These are phyloP conservation scores for Galeopsis tetrahit DNA, from an alignment of 257 asterid genomes.

Conservation along the genomic window DNA sequence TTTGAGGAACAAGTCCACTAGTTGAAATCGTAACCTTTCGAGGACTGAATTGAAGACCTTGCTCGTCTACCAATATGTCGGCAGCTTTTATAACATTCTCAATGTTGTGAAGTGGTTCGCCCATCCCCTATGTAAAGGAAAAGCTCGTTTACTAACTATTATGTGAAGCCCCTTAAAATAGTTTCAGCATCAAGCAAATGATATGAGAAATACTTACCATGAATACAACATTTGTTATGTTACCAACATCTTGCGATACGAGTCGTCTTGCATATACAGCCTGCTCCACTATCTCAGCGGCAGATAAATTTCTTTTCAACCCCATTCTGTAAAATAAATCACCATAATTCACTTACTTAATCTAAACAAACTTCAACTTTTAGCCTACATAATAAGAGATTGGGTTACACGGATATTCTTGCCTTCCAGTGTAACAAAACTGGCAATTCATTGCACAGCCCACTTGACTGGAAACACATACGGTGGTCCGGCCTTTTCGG, in stretches of 20 bases:
- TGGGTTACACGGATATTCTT: conserved; percentile 12
- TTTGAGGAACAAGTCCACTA: conserved; percentile 94
- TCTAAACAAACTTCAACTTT: conserved; percentile 14
- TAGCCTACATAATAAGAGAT: conserved; percentile 2
- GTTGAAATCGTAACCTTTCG: conserved; percentile 94
- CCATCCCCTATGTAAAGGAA: conserved; percentile 77
- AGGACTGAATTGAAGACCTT: conserved; percentile 97
- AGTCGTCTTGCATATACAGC: conserved; percentile 85
- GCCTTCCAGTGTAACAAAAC: conserved; percentile 99
- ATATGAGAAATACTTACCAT: conserved; percentile 57
- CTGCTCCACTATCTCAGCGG: conserved; percentile 99
- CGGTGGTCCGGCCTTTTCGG: conserved; percentile 83
- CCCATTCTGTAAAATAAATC: conserved; percentile 82
- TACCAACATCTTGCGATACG: conserved; percentile 75
- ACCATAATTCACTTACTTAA: conserved; percentile 17
- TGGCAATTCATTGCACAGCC: conserved; percentile 99
- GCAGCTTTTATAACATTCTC: conserved; percentile 92
- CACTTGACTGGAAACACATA: conserved; percentile 98
- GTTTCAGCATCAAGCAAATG: not conserved
- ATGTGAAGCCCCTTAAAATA: too few relatives aligned
- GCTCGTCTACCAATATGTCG: conserved; percentile 88
- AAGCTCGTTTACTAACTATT: conserved; percentile 18
- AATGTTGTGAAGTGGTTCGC: conserved; percentile 93
- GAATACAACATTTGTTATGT: conserved; percentile 87
- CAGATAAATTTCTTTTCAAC: conserved; percentile 72